Evolutionary conservation across 257 asterid species (phyloP), one percentile per base, ranked within the genome.

Genomic region (Asclepias syriaca): DNA sequence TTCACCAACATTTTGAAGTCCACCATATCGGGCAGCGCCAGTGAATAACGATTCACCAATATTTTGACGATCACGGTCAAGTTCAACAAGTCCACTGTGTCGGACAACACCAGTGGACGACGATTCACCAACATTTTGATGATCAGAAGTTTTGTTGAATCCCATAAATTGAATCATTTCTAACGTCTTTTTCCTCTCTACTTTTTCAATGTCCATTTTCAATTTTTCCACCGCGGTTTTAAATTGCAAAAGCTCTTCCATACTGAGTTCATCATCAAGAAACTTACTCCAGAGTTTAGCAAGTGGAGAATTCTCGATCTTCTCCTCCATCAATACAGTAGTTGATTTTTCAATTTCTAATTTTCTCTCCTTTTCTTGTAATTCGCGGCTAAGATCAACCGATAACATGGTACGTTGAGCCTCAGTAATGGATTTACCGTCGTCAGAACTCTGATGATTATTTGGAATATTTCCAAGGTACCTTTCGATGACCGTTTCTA

Each of bases 241-340:
- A 54, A 81, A 21, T 0, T 8, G 16, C 45, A 71, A 72, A 40
- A 78, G 60, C 69, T 78, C 79, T 34, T 76, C 85, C 78, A 81
- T 66, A n/a, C 21, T 74, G 73, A 45, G 40, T 6, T 45, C 3
- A 49, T 0, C 3, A 80, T 75, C 13, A 2, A 84, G 81, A 19
- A 72, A 60, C 77, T 78, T 86, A 85, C 84, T 76, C 87, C 86
- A 82, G 58, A 74, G 45, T 37, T 63, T 69, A 0, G 63, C 77
- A 32, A 27, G 70, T 65, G 61, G 19, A 66, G 1, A 82, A 46
- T 68, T 80, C 79, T 49, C 66, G 37, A 14, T 8, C 22, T 16
- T 15, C 7, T 40, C 27, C 27, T 24, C 5, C 39, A 29, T 29
- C 34, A 29, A 7, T 1, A 6, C 24, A 72, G 19, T 0, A 14